Evolutionary conservation across 345 rosid genomes (phyloP).

Genomic region (Salix arbutifolia): DNA sequence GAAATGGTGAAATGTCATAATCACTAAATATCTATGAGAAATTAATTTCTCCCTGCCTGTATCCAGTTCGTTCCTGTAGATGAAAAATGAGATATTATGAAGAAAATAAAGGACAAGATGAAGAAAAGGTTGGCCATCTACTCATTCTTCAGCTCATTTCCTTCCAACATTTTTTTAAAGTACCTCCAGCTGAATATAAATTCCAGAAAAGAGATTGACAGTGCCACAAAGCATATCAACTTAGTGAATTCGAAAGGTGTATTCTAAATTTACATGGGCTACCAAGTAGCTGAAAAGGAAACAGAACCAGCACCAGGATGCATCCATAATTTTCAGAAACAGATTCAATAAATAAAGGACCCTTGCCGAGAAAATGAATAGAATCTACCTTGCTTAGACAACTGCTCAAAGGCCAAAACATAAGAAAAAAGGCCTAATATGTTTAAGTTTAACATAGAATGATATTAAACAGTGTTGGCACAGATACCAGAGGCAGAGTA

Average conservation of each 20-base stretch:
- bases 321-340: background rate
- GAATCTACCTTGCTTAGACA: background rate
- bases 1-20: background rate
- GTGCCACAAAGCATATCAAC: background rate
- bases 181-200: background rate
- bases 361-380: background rate
- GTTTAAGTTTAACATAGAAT: too few species aligned
- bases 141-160: background rate
- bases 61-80: background rate
- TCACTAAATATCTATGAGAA: background rate
- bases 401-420: background rate
- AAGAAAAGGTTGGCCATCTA: background rate
- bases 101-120: background rate
- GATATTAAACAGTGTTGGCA: background rate
- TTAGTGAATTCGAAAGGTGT: background rate
- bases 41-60: background rate
- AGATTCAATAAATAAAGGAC: background rate
- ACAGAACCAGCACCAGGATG: background rate
- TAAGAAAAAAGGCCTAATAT: background rate
- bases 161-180: background rate
- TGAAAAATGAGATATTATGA: background rate
- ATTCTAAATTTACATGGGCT: background rate
- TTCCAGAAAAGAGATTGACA: conserved; percentile 4
- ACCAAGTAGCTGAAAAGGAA: background rate
- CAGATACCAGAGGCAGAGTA: background rate